Percentiles rank a stretch among this genome's conserved stretches.
Evolutionary conservation across 768 basidiomycete species (phyloP).

Genomic region (Sporobolomyces pararoseus): DNA sequence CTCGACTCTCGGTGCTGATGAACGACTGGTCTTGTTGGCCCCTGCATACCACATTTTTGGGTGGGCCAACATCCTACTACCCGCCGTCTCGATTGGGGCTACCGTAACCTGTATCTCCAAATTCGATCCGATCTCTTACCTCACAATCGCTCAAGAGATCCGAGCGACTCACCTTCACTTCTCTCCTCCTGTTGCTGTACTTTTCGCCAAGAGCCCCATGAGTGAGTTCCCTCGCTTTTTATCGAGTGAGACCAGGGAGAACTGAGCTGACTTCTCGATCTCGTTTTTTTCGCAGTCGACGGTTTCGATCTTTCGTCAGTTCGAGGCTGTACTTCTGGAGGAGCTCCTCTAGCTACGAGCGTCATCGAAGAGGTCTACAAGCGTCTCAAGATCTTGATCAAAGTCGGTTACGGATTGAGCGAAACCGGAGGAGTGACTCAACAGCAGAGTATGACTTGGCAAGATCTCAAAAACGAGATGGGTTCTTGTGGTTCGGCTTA

Average conservation of each 20-base stretch:
- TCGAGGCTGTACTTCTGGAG: conserved; percentile 44
- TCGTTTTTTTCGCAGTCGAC: conserved; percentile 22
- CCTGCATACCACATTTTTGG: conserved; percentile 39
- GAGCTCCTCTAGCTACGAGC: conserved; percentile 43
- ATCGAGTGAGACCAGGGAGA: too few species aligned
- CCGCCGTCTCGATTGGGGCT: conserved; percentile 41
- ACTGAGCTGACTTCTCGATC: neutral
- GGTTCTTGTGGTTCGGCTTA: conserved; percentile 36
- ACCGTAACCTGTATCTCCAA: conserved; percentile 43
- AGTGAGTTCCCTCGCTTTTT: neutral
- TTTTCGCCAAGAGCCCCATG: conserved; percentile 44
- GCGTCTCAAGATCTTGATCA: conserved; percentile 42
- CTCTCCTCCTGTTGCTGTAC: conserved; percentile 47
- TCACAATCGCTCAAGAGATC: conserved; percentile 42
- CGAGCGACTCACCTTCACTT: conserved; percentile 47
- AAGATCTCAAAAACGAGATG: conserved; percentile 37
- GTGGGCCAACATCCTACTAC: conserved; percentile 43
- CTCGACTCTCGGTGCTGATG: conserved; percentile 32
- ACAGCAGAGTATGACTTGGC: conserved; percentile 40
- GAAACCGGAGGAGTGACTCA: conserved; percentile 43
- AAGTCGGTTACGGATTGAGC: conserved; percentile 45
- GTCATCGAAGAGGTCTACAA: conserved; percentile 44
- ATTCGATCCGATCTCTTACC: conserved; percentile 46
- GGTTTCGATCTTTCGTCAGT: conserved; percentile 44
- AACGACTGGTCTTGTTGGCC: conserved; percentile 43